Conservation (phyloP, 305 asterid species). For the Rubia peregrina region DNA sequence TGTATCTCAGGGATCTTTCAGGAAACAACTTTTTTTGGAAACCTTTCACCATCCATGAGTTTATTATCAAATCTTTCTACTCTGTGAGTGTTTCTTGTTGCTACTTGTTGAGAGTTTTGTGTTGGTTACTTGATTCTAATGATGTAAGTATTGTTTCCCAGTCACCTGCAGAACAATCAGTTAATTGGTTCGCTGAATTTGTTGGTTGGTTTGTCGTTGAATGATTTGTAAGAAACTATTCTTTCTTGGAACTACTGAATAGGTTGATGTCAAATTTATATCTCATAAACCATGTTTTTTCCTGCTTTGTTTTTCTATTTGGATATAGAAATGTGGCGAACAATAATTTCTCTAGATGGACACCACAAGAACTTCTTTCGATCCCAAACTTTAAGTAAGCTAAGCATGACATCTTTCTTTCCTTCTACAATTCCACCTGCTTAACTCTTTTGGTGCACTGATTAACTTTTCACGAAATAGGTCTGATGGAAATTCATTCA, state of each 20-base stretch:
- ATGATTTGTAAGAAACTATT: conserved; percentile 55
- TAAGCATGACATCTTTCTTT: too few relatives aligned
- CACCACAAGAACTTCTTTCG: conserved; percentile 79
- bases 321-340: conserved; percentile 79
- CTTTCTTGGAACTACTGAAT: neutral
- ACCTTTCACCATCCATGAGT: conserved; percentile 68
- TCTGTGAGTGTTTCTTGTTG: conserved; percentile 88
- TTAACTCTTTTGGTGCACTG: too few relatives aligned
- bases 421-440: too few relatives aligned
- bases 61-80: conserved; percentile 70
- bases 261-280: neutral
- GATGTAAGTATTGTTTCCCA: conserved; percentile 35
- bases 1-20: conserved; percentile 69
- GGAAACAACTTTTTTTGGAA: conserved; percentile 78
- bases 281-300: conserved; percentile 6
- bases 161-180: conserved; percentile 68
- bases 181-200: conserved; percentile 69
- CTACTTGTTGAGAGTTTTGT: conserved; percentile 13
- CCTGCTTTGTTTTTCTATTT: neutral
- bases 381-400: too few relatives aligned
- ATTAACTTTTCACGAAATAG: too few relatives aligned
- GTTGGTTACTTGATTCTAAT: conserved; percentile 22
- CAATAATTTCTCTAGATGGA: conserved; percentile 85
- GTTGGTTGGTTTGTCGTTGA: conserved; percentile 69
- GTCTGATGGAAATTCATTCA: too few relatives aligned